Conservation (phyloP, 148 eudicot genomes). For the Hydrangea macrophylla region DNA sequence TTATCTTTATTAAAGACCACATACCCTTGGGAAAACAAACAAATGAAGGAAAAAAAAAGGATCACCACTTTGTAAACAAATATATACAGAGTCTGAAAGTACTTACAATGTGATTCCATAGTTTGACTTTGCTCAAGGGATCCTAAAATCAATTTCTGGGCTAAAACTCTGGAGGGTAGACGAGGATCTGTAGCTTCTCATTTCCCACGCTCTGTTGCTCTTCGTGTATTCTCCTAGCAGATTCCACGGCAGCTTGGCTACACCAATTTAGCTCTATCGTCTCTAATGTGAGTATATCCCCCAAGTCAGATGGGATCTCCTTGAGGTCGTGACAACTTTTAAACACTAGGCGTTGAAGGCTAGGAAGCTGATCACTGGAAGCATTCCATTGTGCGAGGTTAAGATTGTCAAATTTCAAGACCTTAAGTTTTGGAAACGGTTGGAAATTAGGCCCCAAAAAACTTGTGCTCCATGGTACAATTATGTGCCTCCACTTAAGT, state of each 20-base stretch:
- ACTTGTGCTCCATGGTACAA: too few relatives aligned
- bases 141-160: background rate
- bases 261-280: background rate
- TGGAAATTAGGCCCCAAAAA: too few relatives aligned
- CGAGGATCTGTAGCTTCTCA: background rate
- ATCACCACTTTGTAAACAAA: too few relatives aligned
- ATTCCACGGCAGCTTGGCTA: background rate
- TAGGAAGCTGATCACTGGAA: background rate
- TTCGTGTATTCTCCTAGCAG: background rate
- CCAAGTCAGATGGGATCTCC: background rate
- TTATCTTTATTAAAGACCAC: too few relatives aligned
- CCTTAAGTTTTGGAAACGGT: too few relatives aligned
- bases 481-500: too few relatives aligned
- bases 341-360: constrained; percentile 2
- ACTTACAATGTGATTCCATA: too few relatives aligned
- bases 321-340: background rate
- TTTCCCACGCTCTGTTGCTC: background rate
- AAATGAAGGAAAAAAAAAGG: too few relatives aligned
- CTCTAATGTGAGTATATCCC: background rate
- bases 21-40: too few relatives aligned
- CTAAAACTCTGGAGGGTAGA: background rate
- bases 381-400: background rate
- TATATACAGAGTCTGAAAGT: too few relatives aligned
- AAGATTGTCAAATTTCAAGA: too few relatives aligned
- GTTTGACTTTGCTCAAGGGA: too few relatives aligned